Evolutionary conservation across 2,329 filamentous ascomycete species (phyloP).

Genomic region (Botrytis hyacinthi): DNA sequence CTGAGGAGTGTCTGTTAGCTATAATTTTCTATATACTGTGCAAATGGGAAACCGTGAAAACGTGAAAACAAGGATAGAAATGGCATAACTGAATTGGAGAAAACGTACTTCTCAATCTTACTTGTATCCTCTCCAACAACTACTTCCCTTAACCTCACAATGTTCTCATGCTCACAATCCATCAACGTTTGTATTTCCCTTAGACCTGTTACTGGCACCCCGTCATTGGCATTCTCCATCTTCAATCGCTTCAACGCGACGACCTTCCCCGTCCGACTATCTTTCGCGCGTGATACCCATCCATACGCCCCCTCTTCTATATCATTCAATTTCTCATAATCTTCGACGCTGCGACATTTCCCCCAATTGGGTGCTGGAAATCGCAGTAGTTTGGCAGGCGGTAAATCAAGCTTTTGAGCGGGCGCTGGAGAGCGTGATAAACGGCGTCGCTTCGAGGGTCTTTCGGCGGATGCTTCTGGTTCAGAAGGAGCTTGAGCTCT

Average conservation of each 20-base stretch:
- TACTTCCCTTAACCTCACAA: conserved; percentile 80
- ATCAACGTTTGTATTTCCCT: conserved; percentile 91
- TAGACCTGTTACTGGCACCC: conserved; percentile 83
- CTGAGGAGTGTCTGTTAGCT: conserved; percentile 45
- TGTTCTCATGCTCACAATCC: conserved; percentile 75
- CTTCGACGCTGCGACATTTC: conserved; percentile 72
- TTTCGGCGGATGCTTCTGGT: conserved; percentile 43
- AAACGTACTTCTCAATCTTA: conserved; percentile 53
- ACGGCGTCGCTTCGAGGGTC: conserved; percentile 62
- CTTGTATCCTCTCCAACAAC: conserved; percentile 67
- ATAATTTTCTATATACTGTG: not conserved
- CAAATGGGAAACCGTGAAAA: not conserved
- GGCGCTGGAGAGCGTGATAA: conserved; percentile 39
- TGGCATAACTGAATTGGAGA: conserved; percentile 18
- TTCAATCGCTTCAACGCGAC: conserved; percentile 95
- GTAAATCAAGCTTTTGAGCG: conserved; percentile 37
- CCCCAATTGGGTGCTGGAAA: conserved; percentile 70
- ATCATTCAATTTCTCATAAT: conserved; percentile 90
- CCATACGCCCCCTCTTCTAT: conserved; percentile 98
- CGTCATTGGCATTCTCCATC: conserved; percentile 72
- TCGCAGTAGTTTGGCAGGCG: conserved; percentile 61
- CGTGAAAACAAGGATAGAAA: not conserved
- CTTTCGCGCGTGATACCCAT: conserved; percentile 81
- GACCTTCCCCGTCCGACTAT: conserved; percentile 70
- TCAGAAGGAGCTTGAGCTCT: conserved; percentile 41